A percentile compares a stretch with the other conserved stretches of the same genome.
These are phyloP conservation scores for Phytomonas serpens DNA, from an alignment of 208 protist species.

Conservation along the genomic window DNA sequence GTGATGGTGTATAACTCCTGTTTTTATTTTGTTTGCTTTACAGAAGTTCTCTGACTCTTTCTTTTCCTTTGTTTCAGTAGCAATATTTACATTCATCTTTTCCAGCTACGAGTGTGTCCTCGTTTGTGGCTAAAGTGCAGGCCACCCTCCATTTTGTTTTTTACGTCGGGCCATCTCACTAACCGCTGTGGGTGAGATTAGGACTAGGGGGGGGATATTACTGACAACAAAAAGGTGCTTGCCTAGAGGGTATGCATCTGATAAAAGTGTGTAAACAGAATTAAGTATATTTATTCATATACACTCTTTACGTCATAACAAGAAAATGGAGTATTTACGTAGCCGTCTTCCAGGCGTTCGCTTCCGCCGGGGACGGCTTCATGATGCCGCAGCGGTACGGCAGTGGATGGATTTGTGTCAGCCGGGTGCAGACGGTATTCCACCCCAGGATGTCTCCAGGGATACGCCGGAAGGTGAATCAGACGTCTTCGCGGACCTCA, in stretches of 20 bases:
- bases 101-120: background rate
- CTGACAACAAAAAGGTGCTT: background rate
- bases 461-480: constrained; percentile 16
- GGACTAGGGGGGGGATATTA: background rate
- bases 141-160: background rate
- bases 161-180: background rate
- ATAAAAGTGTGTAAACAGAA: background rate
- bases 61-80: background rate
- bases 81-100: background rate
- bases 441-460: constrained; percentile 25
- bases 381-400: constrained; percentile 30
- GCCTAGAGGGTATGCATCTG: background rate
- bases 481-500: constrained; percentile 35
- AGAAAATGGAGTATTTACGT: background rate
- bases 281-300: background rate
- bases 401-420: constrained; percentile 30
- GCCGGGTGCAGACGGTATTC: constrained; percentile 27
- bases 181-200: background rate
- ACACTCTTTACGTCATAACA: background rate
- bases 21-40: background rate
- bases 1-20: background rate
- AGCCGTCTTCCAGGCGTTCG: constrained; percentile 24
- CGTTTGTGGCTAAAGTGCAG: background rate
- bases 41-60: background rate
- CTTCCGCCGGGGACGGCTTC: constrained; percentile 34